Percentiles rank a stretch among this genome's conserved stretches.
These are phyloP conservation scores for Physcomitrium patens DNA, from an alignment of 225 moss, liverwort and hornwort genomes.

Conservation along the genomic window DNA sequence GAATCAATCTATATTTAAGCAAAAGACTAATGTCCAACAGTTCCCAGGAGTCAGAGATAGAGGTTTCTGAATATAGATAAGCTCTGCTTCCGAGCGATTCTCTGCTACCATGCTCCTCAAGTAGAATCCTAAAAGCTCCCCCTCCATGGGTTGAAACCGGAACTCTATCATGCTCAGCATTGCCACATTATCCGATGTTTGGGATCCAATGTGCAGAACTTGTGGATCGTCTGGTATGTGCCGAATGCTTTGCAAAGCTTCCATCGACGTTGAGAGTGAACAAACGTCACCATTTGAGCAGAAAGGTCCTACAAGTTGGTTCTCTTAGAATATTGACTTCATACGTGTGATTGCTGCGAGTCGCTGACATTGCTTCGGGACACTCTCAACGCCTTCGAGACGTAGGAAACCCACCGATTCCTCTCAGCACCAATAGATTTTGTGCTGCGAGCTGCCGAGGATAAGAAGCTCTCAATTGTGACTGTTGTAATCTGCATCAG, in stretches of 20 bases:
- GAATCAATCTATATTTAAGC: not conserved
- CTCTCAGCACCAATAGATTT: not conserved
- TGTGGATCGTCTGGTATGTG: not conserved
- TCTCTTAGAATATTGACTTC: not conserved
- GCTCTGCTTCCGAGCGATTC: constrained; percentile 37
- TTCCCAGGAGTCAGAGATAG: constrained; percentile 49
- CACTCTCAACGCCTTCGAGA: not conserved
- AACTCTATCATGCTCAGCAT: constrained; percentile 40
- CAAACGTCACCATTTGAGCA: not conserved
- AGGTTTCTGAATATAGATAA: constrained; percentile 45
- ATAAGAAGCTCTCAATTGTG: not conserved
- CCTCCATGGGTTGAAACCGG: constrained; percentile 49
- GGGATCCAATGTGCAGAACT: not conserved
- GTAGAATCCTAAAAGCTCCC: constrained; percentile 48
- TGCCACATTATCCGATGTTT: constrained; percentile 30
- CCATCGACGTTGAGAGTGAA: not conserved
- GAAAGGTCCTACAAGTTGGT: not conserved
- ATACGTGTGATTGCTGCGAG: too few species aligned
- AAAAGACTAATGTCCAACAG: constrained; percentile 2
- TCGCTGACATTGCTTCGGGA: too few species aligned
- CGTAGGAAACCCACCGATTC: not conserved
- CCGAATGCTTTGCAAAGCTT: constrained; percentile 23
- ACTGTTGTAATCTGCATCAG: too few species aligned
- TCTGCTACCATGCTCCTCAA: constrained; percentile 35
- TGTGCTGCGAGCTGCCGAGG: not conserved